Evolutionary conservation across 2,329 filamentous ascomycete genomes (phyloP).

Genomic region (Didymella keratinophila): DNA sequence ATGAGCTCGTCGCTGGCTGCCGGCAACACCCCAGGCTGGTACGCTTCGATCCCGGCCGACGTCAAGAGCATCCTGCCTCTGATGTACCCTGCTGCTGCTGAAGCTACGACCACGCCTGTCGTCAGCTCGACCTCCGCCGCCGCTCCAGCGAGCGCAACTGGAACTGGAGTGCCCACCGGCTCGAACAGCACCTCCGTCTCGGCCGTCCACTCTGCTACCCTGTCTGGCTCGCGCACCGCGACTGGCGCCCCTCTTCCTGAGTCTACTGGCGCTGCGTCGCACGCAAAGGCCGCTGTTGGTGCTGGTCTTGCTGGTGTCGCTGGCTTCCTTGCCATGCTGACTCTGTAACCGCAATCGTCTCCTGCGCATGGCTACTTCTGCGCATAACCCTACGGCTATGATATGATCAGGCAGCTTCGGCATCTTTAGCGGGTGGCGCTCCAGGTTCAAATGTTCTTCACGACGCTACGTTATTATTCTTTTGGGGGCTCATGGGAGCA

Average conservation of each 20-base stretch:
- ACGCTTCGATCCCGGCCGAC: constrained; percentile 54
- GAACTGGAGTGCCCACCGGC: constrained; percentile 20
- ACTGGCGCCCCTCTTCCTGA: constrained; percentile 26
- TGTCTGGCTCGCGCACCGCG: constrained; percentile 26
- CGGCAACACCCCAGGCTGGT: constrained; percentile 56
- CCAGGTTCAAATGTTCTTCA: constrained; percentile 40
- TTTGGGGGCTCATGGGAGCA: constrained; percentile 26
- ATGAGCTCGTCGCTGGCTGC: constrained; percentile 55
- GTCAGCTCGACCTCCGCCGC: constrained; percentile 23
- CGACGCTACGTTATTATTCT: constrained; percentile 46
- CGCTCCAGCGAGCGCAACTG: constrained; percentile 25
- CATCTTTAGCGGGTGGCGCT: constrained; percentile 36
- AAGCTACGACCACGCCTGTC: constrained; percentile 31
- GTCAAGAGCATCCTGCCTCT: constrained; percentile 55
- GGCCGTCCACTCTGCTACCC: constrained; percentile 36
- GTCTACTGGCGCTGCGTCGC: constrained; percentile 41
- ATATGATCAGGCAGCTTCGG: constrained; percentile 14
- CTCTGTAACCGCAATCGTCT: constrained; percentile 45
- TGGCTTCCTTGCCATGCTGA: constrained; percentile 55
- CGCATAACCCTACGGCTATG: constrained; percentile 10
- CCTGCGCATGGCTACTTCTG: background rate
- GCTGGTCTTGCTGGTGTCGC: constrained; percentile 52
- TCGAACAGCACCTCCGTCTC: constrained; percentile 31
- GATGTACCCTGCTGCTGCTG: constrained; percentile 39
- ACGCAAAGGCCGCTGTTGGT: constrained; percentile 51